Evolutionary conservation across 371 early-diverging fungal genomes (phyloP).

Genomic region (Apophysomyces ossiformis): DNA sequence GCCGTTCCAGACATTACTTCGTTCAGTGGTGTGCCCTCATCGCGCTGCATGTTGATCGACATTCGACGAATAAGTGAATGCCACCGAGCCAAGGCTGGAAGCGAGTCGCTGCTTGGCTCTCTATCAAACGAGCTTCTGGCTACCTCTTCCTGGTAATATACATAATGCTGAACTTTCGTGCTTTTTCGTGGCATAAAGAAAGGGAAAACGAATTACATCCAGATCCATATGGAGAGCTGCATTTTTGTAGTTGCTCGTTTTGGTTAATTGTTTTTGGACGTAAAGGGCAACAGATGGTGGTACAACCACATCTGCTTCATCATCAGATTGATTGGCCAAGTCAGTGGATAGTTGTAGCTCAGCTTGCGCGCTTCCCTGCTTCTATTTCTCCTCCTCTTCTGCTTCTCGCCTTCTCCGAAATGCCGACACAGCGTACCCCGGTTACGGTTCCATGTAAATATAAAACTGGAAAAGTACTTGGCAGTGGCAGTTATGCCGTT

Average conservation of each 20-base stretch:
- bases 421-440: slow-evolving; percentile 31
- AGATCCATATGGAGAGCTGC: not conserved
- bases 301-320: not conserved
- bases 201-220: not conserved
- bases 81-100: slow-evolving; percentile 21
- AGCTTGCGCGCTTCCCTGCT: not conserved
- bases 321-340: not conserved
- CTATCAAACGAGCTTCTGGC: not conserved
- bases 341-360: not conserved
- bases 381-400: not conserved
- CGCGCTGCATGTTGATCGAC: slow-evolving; percentile 32
- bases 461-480: slow-evolving; percentile 70
- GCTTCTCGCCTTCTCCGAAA: slow-evolving; percentile 14
- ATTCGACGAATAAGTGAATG: slow-evolving; percentile 41
- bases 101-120: not conserved
- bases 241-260: not conserved
- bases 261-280: not conserved
- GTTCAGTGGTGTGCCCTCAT: slow-evolving; percentile 27
- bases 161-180: not conserved
- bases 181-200: not conserved
- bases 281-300: not conserved
- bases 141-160: not conserved
- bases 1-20: slow-evolving; percentile 15
- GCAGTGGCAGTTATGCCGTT: slow-evolving; percentile 72
- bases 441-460: slow-evolving; percentile 71